Base-by-base conservation (phyloP, 1,284 basidiomycete species). In the Cutaneotrichosporon arboriforme region DNA sequence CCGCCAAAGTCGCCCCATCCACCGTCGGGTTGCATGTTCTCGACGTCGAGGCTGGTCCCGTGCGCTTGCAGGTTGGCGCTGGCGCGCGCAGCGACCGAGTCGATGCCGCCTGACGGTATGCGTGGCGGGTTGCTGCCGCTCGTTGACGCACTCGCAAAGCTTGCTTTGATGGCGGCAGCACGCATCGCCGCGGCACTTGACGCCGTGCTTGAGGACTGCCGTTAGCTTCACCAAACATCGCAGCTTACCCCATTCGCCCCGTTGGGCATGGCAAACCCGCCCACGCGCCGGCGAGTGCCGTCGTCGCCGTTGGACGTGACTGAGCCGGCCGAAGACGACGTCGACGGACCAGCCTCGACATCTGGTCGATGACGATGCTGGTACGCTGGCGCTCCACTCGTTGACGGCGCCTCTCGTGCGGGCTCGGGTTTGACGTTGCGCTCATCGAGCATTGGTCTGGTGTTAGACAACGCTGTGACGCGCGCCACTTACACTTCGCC, bases 291-390 rank as follows among this genome's bases (percentile, higher is more conserved):
- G 26, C 33, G 18, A 9, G 13, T 18, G 10, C 9, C 33, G 4
- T 35, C 20, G 8, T 45, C 43, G 14, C 43, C 40, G 23, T n/a
- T 26, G 8, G 46, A 20, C 17, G 22, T 37, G 45, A 31, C 35
- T 7, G 26, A 39, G 43, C 36, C 33, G 18, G 10, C 10, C 17
- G 10, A 18, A 17, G 4, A 21, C 20, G 15, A 34, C 43, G 13
- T 33, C 26, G 26, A 31, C 26, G 26, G 10, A 31, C 26, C 10
- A 31, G 26, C 50, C 12, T 40, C 18, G n/a, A 54, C 37, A 44
- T 69, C 70, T 0, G 69, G 70, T 5, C 70, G 67, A 38, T 69
- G 65, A 8, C 70, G 68, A 54, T 73, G 69, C 35, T 66, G 64
- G 50, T 73, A 73, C 1, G 55, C 53, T 2, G 63, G 62, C 10